phyloP scores from a whole-genome alignment of 495 filamentous ascomycete species.

The Thermothielavioides terrestris region DNA sequence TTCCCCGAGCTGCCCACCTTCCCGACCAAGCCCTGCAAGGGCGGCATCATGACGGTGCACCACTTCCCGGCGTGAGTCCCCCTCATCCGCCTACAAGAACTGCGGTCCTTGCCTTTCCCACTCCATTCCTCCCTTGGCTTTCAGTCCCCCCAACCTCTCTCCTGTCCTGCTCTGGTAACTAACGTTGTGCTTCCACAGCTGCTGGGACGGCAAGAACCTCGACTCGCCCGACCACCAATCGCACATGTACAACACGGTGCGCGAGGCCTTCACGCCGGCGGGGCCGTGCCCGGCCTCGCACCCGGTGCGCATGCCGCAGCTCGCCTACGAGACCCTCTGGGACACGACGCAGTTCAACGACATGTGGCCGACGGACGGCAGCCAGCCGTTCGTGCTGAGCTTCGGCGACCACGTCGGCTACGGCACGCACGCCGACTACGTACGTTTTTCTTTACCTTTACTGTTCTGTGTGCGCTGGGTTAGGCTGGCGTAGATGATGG shows the following conservation, averaged over 20 bases:
- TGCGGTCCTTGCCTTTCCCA: background rate
- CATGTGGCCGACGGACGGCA: conserved; percentile 38
- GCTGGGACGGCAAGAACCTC: conserved; percentile 53
- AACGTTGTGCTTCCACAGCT: conserved; percentile 20
- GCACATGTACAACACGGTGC: conserved; percentile 43
- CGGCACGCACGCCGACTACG: conserved; percentile 40
- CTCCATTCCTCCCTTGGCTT: background rate
- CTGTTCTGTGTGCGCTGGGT: too few relatives aligned
- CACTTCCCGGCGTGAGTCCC: conserved; percentile 43
- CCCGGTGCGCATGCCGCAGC: conserved; percentile 40
- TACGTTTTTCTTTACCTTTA: too few relatives aligned
- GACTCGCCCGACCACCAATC: conserved; percentile 49
- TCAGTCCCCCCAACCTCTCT: background rate
- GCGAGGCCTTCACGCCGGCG: conserved; percentile 33
- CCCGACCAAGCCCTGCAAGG: conserved; percentile 36
- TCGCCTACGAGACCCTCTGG: conserved; percentile 46
- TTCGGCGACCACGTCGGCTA: conserved; percentile 29
- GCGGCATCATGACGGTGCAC: conserved; percentile 44
- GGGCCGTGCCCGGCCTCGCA: conserved; percentile 44
- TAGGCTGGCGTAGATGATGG: too few relatives aligned
- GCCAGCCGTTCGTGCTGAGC: conserved; percentile 38
- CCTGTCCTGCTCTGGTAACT: background rate
- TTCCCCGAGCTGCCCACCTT: conserved; percentile 40
- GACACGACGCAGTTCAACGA: conserved; percentile 41
- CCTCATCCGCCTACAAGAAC: background rate